phyloP scores from a whole-genome alignment of 2,329 filamentous ascomycete species.

The Fusarium xylarioides region DNA sequence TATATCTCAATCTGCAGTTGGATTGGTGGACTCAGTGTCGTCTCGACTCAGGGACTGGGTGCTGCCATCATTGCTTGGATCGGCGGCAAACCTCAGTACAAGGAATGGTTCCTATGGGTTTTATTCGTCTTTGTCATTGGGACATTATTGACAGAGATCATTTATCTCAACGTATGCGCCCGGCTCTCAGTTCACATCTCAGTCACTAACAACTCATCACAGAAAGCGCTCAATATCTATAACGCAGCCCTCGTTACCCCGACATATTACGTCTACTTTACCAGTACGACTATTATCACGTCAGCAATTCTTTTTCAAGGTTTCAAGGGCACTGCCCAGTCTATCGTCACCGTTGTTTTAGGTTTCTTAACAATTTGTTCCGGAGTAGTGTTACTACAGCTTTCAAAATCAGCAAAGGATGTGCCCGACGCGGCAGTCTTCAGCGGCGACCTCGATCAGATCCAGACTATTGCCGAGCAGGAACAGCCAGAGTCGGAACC shows the following conservation, averaged over 20 bases:
- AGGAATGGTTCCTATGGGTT: slow-evolving; percentile 97
- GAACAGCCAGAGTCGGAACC: slow-evolving; percentile 97
- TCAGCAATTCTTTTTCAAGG: slow-evolving; percentile 92
- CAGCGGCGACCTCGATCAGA: slow-evolving; percentile 90
- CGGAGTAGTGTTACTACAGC: slow-evolving; percentile 88
- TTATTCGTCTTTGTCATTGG: slow-evolving; percentile 87
- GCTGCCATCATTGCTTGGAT: slow-evolving; percentile 90
- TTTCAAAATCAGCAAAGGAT: slow-evolving; percentile 98
- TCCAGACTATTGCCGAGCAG: slow-evolving; percentile 93
- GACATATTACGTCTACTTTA: slow-evolving; percentile 99
- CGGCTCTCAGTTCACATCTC: neutral
- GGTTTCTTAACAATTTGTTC: slow-evolving; percentile 95
- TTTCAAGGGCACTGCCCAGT: slow-evolving; percentile 84
- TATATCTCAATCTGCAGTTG: slow-evolving; percentile 97
- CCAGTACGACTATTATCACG: slow-evolving; percentile 91
- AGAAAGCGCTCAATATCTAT: slow-evolving; percentile 99
- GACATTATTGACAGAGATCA: slow-evolving; percentile 93
- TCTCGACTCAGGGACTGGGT: slow-evolving; percentile 91
- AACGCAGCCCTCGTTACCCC: slow-evolving; percentile 97
- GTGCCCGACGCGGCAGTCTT: slow-evolving; percentile 94
- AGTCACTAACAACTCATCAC: slow-evolving; percentile 46
- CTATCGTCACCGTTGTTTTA: slow-evolving; percentile 89
- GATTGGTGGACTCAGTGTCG: slow-evolving; percentile 92
- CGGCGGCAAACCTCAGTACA: slow-evolving; percentile 85
- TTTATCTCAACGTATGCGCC: slow-evolving; percentile 86